phyloP scores from a whole-genome alignment of 768 basidiomycete genomes.

The Flagelloscypha sp. region DNA sequence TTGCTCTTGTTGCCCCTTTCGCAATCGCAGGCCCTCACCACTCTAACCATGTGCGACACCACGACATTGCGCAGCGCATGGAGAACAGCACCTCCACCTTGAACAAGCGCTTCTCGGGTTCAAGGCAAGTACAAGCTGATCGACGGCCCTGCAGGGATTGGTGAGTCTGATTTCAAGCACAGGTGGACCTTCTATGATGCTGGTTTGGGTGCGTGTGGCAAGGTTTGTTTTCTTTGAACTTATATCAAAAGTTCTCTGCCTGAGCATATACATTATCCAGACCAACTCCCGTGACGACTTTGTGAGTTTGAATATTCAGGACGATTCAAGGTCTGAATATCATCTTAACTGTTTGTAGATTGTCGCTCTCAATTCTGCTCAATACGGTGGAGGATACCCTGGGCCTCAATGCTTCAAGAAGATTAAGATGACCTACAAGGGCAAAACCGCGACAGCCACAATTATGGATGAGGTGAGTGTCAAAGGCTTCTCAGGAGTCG shows the following conservation, averaged over 20 bases:
- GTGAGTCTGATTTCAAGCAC: too few species aligned
- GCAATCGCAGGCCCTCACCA: conserved; percentile 19
- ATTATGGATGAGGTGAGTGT: conserved; percentile 55
- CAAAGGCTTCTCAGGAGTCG: conserved; percentile 4
- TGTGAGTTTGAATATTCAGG: conserved; percentile 23
- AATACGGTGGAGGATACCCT: conserved; percentile 56
- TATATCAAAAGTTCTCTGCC: conserved; percentile 4
- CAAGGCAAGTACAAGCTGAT: too few species aligned
- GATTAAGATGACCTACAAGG: conserved; percentile 55
- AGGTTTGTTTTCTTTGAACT: conserved; percentile 7
- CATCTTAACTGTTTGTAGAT: conserved; percentile 26
- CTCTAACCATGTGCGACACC: conserved; percentile 31
- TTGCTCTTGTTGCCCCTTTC: conserved; percentile 28
- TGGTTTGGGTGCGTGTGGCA: conserved; percentile 32
- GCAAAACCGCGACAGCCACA: conserved; percentile 47
- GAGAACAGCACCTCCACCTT: conserved; percentile 32
- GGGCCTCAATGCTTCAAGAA: conserved; percentile 53
- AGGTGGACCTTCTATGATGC: conserved; percentile 52
- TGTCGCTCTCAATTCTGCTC: conserved; percentile 41
- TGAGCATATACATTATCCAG: conserved; percentile 21
- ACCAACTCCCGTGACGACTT: conserved; percentile 31
- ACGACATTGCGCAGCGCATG: conserved; percentile 42
- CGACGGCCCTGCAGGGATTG: too few species aligned
- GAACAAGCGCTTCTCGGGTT: conserved; percentile 27
- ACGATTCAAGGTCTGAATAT: not conserved